Conservation (phyloP, 192 early-diverging fungal genomes). For the Coemansia pectinata region DNA sequence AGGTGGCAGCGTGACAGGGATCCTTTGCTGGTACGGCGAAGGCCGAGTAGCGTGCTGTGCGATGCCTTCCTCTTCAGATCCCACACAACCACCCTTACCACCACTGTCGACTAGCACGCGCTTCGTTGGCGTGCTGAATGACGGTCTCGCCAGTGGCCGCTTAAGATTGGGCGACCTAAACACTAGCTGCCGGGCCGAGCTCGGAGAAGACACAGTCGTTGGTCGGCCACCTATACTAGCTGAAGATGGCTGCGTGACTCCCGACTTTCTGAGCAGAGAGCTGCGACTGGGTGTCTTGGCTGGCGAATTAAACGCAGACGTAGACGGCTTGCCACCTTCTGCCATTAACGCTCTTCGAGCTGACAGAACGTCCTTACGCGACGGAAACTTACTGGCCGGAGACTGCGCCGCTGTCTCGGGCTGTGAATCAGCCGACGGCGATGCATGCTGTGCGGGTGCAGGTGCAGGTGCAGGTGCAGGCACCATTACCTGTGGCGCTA, state of each 20-base stretch:
- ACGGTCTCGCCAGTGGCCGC: slow-evolving; percentile 11
- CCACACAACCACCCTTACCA: background rate
- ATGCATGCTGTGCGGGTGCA: background rate
- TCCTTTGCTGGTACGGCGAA: slow-evolving; percentile 24
- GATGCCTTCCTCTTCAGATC: background rate
- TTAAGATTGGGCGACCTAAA: slow-evolving; percentile 39
- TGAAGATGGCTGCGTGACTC: background rate
- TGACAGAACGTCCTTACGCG: slow-evolving; percentile 40
- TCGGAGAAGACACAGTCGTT: background rate
- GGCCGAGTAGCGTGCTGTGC: slow-evolving; percentile 4
- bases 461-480: background rate
- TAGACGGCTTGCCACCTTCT: slow-evolving; percentile 8
- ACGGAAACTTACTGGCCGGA: slow-evolving; percentile 32
- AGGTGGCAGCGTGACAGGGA: slow-evolving; percentile 18
- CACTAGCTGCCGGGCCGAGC: slow-evolving; percentile 10
- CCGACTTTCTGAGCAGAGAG: background rate
- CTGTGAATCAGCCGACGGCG: background rate
- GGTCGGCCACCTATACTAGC: background rate
- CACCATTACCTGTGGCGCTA: background rate
- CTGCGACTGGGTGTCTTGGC: background rate
- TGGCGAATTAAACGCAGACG: slow-evolving; percentile 18
- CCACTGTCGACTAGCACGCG: slow-evolving; percentile 9
- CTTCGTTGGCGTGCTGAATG: slow-evolving; percentile 47
- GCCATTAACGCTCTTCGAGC: slow-evolving; percentile 34
- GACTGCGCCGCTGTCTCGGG: background rate